Conservation (phyloP, 2,329 filamentous ascomycete genomes). For the Blastomyces silverae region DNA sequence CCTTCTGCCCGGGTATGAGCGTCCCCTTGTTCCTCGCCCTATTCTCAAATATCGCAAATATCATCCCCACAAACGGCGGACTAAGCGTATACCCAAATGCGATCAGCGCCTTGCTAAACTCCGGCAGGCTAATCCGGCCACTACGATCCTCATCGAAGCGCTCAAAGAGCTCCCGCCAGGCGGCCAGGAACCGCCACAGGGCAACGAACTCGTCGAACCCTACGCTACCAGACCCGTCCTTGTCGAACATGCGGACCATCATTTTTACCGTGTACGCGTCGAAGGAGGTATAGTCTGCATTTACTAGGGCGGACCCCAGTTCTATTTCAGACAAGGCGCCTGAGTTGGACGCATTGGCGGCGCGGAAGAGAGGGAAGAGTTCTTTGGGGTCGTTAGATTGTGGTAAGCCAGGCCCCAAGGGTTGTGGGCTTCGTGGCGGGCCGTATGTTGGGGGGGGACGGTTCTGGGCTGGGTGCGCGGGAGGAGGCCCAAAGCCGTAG, state of each 20-base stretch:
- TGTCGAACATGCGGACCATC: slow-evolving; percentile 99
- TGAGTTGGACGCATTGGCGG: slow-evolving; percentile 71
- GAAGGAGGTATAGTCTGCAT: slow-evolving; percentile 92
- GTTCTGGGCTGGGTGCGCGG: slow-evolving; percentile 47
- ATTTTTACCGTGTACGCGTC: slow-evolving; percentile 90
- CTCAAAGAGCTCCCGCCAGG: slow-evolving; percentile 91
- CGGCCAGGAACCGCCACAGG: slow-evolving; percentile 89
- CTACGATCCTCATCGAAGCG: slow-evolving; percentile 83
- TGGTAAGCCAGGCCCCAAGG: slow-evolving; percentile 39
- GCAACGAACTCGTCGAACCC: slow-evolving; percentile 95
- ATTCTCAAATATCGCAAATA: slow-evolving; percentile 84
- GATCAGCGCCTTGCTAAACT: slow-evolving; percentile 84
- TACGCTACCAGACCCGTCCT: slow-evolving; percentile 78
- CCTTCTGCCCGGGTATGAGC: slow-evolving; percentile 38
- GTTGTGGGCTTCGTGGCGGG: slow-evolving; percentile 59
- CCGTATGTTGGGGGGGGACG: slow-evolving; percentile 54
- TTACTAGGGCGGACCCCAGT: slow-evolving; percentile 83
- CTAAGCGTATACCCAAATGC: slow-evolving; percentile 91
- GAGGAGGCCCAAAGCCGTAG: slow-evolving; percentile 47
- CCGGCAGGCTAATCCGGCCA: slow-evolving; percentile 76
- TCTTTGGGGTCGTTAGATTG: slow-evolving; percentile 48
- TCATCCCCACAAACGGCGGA: slow-evolving; percentile 69
- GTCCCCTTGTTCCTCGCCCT: slow-evolving; percentile 39
- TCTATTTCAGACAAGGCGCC: slow-evolving; percentile 81
- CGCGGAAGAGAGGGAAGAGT: slow-evolving; percentile 77